These are phyloP conservation scores for Sarcomyxa edulis DNA, from an alignment of 768 basidiomycete genomes.

Conservation along the genomic window DNA sequence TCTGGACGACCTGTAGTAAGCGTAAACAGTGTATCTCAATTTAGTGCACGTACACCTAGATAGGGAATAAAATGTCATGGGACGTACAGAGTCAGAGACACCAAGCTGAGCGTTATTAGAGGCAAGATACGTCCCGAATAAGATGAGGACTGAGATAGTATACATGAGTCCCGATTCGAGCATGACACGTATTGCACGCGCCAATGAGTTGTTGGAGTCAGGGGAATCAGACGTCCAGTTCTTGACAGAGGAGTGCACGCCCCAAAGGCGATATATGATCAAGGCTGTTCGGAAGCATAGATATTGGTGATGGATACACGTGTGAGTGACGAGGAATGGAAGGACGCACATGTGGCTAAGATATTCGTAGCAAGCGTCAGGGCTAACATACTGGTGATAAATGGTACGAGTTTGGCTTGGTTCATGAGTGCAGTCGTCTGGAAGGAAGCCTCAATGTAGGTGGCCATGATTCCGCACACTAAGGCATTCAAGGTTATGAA, in stretches of 20 bases:
- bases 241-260: slow-evolving; percentile 20
- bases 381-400: slow-evolving; percentile 30
- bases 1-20: not conserved
- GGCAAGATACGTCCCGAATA: slow-evolving; percentile 28
- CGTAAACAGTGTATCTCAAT: not conserved
- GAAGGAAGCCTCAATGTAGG: slow-evolving; percentile 26
- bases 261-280: slow-evolving; percentile 33
- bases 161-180: slow-evolving; percentile 37
- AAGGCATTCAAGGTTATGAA: no score
- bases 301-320: not conserved
- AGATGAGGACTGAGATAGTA: slow-evolving; percentile 26
- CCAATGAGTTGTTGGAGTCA: slow-evolving; percentile 17
- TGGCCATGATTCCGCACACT: slow-evolving; percentile 29
- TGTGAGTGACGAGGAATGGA: not conserved
- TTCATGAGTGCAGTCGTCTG: slow-evolving; percentile 21
- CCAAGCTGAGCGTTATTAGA: slow-evolving; percentile 31
- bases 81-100: slow-evolving; percentile 31
- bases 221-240: slow-evolving; percentile 13
- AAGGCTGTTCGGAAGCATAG: slow-evolving; percentile 18
- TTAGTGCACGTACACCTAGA: not conserved
- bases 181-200: slow-evolving; percentile 23
- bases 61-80: not conserved
- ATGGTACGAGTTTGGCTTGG: slow-evolving; percentile 23
- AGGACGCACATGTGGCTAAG: slow-evolving; percentile 28
- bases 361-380: slow-evolving; percentile 31